Evolutionary conservation across 306 rosid genomes (phyloP), one percentile per base, ranked within the genome.

Genomic region (Gleditsia sinensis): DNA sequence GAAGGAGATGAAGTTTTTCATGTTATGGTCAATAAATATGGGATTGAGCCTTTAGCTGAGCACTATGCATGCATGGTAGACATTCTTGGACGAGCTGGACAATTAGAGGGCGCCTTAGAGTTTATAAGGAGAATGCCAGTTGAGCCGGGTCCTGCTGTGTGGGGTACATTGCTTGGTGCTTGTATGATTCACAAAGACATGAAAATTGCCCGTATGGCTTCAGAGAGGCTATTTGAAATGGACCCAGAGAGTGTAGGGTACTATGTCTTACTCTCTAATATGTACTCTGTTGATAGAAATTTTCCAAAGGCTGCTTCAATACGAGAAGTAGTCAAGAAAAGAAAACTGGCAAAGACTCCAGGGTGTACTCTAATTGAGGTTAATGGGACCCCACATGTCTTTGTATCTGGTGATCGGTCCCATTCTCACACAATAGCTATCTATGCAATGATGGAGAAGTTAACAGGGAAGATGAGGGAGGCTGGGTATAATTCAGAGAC

Each of bases 51-150:
- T 71, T 53, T 87, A 67, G 43, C 85, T 32, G 96, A 94, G 89
- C 99, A 92, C 72, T 88, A 92, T 55, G 99, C 99, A 28, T 94
- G 95, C 91, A 90, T 94, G 99, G 99, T 90, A 51, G 99, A 92
- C 89, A 86, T 94, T 78, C 82, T 94, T 62, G 99, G 99, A 56
- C 83, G 97, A 75, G 88, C 99, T 42, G 97, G 99, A 75, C 78
- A 84, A 60, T 76, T 94, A 77, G 89, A 75, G 58, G 81, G 83
- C 34, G 96, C 99, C 69, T 86, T 91, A 78, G 89, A 88, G 13
- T 92, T 92, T 79, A 88, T 94, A 58, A 82, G 71, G 83, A 81
- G 67, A 72, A 87, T 94, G 96, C 96, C 96, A 5, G 84, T 84
- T 61, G 92, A 91, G 71, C 95, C 96, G 10, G 87, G 93, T n/a